A percentile compares a stretch with the other conserved stretches of the same genome.
These are phyloP conservation scores for Arabis alpina DNA, from an alignment of 345 rosid species.

Conservation along the genomic window DNA sequence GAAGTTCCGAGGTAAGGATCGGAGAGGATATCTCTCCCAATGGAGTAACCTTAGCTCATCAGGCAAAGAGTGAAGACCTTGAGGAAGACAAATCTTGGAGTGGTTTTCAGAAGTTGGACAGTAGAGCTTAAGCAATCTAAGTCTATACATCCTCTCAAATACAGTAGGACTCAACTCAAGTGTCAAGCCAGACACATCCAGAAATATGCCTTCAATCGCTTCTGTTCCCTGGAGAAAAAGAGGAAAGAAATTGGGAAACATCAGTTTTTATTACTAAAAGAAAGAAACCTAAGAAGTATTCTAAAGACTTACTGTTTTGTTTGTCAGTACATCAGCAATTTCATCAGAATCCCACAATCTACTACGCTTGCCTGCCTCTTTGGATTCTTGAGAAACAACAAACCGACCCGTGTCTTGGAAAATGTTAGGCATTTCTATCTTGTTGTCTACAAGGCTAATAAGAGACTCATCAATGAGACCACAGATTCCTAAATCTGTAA, in stretches of 20 bases:
- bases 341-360: conserved; percentile 44
- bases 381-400: conserved; percentile 20
- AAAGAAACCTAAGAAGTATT: background rate
- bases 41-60: conserved; percentile 36
- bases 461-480: conserved; percentile 45
- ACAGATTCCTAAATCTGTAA: conserved; percentile 24
- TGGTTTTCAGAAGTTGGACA: background rate
- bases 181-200: conserved; percentile 24
- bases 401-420: conserved; percentile 43
- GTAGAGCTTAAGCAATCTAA: conserved; percentile 32
- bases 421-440: conserved; percentile 39
- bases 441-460: conserved; percentile 9
- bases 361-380: conserved; percentile 33
- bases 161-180: conserved; percentile 27
- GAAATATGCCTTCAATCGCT: conserved; percentile 38
- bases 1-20: conserved; percentile 39
- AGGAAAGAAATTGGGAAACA: background rate
- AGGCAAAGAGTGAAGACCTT: conserved; percentile 22
- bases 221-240: conserved; percentile 37
- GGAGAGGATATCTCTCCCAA: conserved; percentile 34
- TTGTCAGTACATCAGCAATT: conserved; percentile 30
- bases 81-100: background rate
- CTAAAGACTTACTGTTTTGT: conserved; percentile 24
- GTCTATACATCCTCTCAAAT: conserved; percentile 35
- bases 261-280: background rate